phyloP scores from a whole-genome alignment of 1,284 basidiomycete species.

The Butyriboletus appendiculatus region DNA sequence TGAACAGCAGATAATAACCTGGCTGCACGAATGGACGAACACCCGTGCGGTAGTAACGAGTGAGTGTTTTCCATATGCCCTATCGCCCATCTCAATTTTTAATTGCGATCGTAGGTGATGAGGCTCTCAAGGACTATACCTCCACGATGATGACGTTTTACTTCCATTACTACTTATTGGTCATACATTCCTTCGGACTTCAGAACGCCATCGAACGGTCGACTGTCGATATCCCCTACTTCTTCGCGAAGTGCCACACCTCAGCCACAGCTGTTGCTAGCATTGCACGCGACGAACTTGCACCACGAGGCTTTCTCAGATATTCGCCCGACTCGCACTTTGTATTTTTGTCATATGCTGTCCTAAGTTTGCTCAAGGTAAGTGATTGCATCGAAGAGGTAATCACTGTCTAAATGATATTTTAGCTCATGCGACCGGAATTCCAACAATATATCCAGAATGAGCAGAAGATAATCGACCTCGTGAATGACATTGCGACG shows the following conservation, averaged over 20 bases:
- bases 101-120: constrained; percentile 25
- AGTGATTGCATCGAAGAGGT: constrained; percentile 20
- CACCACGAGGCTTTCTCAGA: constrained; percentile 73
- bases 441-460: constrained; percentile 78
- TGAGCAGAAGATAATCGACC: constrained; percentile 67
- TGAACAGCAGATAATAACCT: constrained; percentile 76
- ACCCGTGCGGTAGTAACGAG: constrained; percentile 21
- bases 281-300: constrained; percentile 76
- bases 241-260: constrained; percentile 82
- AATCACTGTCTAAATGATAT: constrained; percentile 10
- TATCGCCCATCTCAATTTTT: constrained; percentile 7
- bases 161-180: constrained; percentile 82
- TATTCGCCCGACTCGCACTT: constrained; percentile 93
- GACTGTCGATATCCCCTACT: constrained; percentile 78
- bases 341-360: constrained; percentile 87
- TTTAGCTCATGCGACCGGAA: constrained; percentile 76
- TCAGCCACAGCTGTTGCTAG: constrained; percentile 70
- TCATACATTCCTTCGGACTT: constrained; percentile 93
- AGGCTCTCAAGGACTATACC: constrained; percentile 46
- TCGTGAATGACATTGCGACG: constrained; percentile 82
- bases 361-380: constrained; percentile 87
- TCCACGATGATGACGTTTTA: constrained; percentile 69
- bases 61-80: constrained; percentile 6
- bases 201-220: constrained; percentile 88
- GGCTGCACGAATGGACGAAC: constrained; percentile 63